phyloP scores from a whole-genome alignment of 2,329 filamentous ascomycete species.

The Emergomyces pasteurianus region DNA sequence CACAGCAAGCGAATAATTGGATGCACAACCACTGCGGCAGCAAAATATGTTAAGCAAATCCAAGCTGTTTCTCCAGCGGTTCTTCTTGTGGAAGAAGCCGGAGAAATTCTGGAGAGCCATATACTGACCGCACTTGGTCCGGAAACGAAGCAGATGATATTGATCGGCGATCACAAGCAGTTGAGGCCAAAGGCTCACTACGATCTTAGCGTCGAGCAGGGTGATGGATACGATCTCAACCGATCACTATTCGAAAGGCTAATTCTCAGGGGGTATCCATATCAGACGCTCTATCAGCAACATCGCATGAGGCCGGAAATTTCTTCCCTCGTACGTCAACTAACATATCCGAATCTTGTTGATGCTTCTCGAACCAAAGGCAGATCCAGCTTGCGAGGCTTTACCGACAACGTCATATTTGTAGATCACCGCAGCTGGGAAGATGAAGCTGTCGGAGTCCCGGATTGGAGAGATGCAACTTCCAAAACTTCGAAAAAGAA shows the following conservation, averaged over 20 bases:
- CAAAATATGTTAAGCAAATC: slow-evolving; percentile 47
- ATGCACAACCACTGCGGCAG: slow-evolving; percentile 60
- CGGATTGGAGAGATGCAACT: slow-evolving; percentile 41
- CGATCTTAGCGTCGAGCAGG: slow-evolving; percentile 48
- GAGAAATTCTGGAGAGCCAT: slow-evolving; percentile 60
- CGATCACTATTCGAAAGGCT: slow-evolving; percentile 58
- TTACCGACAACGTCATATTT: slow-evolving; percentile 52
- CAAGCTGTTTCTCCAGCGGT: slow-evolving; percentile 45
- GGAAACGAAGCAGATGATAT: slow-evolving; percentile 43
- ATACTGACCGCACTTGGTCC: slow-evolving; percentile 48
- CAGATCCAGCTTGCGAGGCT: slow-evolving; percentile 41
- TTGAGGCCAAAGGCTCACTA: slow-evolving; percentile 57
- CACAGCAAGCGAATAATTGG: slow-evolving; percentile 50
- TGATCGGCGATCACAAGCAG: slow-evolving; percentile 65
- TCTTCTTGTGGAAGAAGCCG: slow-evolving; percentile 59
- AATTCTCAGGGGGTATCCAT: slow-evolving; percentile 42
- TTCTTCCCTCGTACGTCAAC: slow-evolving; percentile 42
- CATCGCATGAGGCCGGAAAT: slow-evolving; percentile 61
- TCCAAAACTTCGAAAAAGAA: slow-evolving; percentile 50
- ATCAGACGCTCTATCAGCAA: slow-evolving; percentile 47
- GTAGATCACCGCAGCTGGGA: slow-evolving; percentile 52
- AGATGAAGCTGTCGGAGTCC: slow-evolving; percentile 28
- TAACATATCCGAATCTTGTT: slow-evolving; percentile 51
- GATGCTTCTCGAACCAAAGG: slow-evolving; percentile 42
- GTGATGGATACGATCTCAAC: slow-evolving; percentile 38